These are phyloP conservation scores for Staphylotrichum tortipilum DNA, from an alignment of 495 filamentous ascomycete species.

Conservation along the genomic window DNA sequence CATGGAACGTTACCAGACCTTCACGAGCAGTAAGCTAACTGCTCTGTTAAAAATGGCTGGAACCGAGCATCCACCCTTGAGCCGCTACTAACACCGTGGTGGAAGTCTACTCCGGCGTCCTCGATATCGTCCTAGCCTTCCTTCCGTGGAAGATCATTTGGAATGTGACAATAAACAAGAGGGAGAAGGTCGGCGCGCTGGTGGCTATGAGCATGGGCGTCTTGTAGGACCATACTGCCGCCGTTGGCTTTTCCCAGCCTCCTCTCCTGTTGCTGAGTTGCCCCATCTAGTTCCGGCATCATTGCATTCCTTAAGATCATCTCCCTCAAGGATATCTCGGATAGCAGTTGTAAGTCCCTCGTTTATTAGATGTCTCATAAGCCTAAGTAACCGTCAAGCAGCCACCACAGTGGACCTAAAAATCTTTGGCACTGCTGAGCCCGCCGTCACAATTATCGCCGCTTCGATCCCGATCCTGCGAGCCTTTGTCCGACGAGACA, in stretches of 20 bases:
- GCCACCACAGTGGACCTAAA: too few species aligned
- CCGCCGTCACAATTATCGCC: too few species aligned
- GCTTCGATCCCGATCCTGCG: too few species aligned
- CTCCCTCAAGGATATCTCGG: not conserved
- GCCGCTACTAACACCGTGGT: too few species aligned
- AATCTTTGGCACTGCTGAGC: too few species aligned
- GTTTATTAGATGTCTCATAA: too few species aligned
- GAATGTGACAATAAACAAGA: constrained; percentile 14
- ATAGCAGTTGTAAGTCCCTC: not conserved
- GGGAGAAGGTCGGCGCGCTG: constrained; percentile 19
- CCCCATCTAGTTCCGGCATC: not conserved
- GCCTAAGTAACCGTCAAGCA: too few species aligned
- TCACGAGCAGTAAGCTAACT: not conserved
- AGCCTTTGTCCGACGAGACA: too few species aligned
- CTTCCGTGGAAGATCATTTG: constrained; percentile 21
- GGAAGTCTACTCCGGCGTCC: not conserved
- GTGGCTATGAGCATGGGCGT: constrained; percentile 23
- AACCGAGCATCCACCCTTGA: not conserved
- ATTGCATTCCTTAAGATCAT: not conserved
- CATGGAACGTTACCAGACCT: not conserved
- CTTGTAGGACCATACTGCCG: not conserved
- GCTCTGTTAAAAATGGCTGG: too few species aligned
- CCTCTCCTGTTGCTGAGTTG: not conserved
- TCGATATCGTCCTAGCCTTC: constrained; percentile 17
- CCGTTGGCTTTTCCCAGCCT: too few species aligned